Evolutionary conservation across 495 filamentous ascomycete species (phyloP).

Genomic region (Tetracladium setigerum): DNA sequence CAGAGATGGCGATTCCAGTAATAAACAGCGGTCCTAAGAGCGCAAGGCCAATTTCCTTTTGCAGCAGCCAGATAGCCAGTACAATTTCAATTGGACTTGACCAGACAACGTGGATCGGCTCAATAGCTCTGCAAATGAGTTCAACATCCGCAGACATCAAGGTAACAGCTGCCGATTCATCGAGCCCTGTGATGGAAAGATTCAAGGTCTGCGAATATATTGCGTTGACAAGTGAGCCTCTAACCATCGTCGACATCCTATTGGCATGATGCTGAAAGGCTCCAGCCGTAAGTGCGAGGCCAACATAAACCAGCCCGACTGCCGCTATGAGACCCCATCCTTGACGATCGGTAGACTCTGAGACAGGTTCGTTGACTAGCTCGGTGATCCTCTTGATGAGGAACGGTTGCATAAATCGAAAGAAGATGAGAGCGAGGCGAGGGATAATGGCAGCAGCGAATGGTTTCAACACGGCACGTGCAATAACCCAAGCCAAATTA

Average conservation of each 20-base stretch:
- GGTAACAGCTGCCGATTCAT: conserved; percentile 49
- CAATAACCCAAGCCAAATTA: conserved; percentile 15
- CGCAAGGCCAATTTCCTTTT: conserved; percentile 9
- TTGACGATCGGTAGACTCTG: conserved; percentile 34
- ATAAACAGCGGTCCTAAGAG: not conserved
- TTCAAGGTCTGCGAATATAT: conserved; percentile 45
- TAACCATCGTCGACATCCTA: conserved; percentile 45
- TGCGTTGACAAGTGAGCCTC: conserved; percentile 44
- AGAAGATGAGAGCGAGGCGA: conserved; percentile 17
- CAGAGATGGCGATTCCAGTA: conserved; percentile 1
- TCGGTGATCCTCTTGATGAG: conserved; percentile 18
- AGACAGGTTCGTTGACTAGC: conserved; percentile 29
- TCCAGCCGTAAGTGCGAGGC: conserved; percentile 36
- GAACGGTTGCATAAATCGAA: conserved; percentile 22
- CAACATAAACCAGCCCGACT: conserved; percentile 26
- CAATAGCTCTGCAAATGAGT: conserved; percentile 18
- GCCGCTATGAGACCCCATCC: conserved; percentile 28
- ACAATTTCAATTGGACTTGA: conserved; percentile 18
- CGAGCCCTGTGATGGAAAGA: conserved; percentile 31
- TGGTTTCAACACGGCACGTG: conserved; percentile 9
- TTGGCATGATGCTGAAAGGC: conserved; percentile 44
- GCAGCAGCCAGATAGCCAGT: conserved; percentile 14
- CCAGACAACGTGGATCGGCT: conserved; percentile 17
- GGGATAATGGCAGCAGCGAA: conserved; percentile 16
- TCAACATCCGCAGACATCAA: conserved; percentile 51